These are phyloP conservation scores for Trifolium pratense DNA, from an alignment of 306 rosid genomes.

Conservation along the genomic window DNA sequence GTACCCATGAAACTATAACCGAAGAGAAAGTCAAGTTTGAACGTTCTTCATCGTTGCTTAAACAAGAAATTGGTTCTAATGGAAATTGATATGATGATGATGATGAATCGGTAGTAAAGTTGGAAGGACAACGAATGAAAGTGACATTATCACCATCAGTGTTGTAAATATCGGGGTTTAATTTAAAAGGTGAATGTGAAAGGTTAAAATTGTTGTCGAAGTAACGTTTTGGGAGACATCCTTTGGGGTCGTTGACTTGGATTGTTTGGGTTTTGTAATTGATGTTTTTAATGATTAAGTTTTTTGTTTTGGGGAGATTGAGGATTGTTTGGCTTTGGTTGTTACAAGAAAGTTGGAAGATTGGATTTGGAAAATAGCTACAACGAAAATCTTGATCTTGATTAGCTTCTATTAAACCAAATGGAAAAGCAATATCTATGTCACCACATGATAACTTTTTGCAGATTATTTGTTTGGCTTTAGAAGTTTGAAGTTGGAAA, in stretches of 20 bases:
- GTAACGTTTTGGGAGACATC: constrained; percentile 34
- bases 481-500: constrained; percentile 22
- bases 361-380: constrained; percentile 23
- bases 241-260: constrained; percentile 41
- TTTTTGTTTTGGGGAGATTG: constrained; percentile 27
- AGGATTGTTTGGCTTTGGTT: constrained; percentile 16
- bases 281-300: constrained; percentile 7
- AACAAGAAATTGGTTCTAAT: constrained; percentile 37
- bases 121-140: constrained; percentile 52
- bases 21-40: not conserved
- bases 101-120: constrained; percentile 40
- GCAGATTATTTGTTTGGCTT: constrained; percentile 5
- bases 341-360: constrained; percentile 35
- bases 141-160: constrained; percentile 19
- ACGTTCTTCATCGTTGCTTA: constrained; percentile 22
- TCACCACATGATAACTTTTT: constrained; percentile 26
- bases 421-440: constrained; percentile 35
- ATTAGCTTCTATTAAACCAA: constrained; percentile 35
- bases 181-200: constrained; percentile 7
- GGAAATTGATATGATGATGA: not conserved
- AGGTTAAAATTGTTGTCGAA: constrained; percentile 7
- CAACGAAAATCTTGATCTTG: constrained; percentile 30
- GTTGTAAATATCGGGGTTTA: not conserved
- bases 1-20: not conserved
- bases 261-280: constrained; percentile 10